Percentiles rank a stretch among this genome's conserved stretches.
phyloP scores from a whole-genome alignment of 139 green algal genomes.

The Tetradesmus lagerheimii region DNA sequence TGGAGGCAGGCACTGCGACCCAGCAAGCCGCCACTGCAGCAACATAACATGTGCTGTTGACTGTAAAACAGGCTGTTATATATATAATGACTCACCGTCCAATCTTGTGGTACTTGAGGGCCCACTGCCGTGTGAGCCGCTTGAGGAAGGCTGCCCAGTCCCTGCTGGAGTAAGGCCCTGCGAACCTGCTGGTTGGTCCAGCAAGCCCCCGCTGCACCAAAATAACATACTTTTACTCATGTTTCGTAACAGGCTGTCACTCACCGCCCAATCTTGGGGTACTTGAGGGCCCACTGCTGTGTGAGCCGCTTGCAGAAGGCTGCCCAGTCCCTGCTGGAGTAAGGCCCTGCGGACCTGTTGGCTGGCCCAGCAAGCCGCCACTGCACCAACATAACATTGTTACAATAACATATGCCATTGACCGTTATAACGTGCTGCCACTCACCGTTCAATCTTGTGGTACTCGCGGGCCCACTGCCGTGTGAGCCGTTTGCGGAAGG shows the following conservation, averaged over 20 bases:
- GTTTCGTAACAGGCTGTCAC: background rate
- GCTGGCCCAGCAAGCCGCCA: no score
- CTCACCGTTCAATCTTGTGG: conserved; percentile 53
- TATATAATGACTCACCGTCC: conserved; percentile 12
- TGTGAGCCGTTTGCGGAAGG: no score
- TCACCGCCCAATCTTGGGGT: conserved; percentile 47
- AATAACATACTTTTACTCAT: background rate
- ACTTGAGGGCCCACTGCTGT: background rate
- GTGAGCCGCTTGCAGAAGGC: conserved; percentile 34
- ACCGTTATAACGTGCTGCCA: no score
- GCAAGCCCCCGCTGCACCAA: background rate
- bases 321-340: conserved; percentile 43
- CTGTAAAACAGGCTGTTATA: no score
- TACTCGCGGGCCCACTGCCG: conserved; percentile 53
- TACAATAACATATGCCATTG: no score
- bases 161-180: no score
- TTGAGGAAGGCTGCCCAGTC: conserved; percentile 45
- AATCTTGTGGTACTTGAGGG: conserved; percentile 53
- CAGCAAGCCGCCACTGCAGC: background rate
- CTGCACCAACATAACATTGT: background rate
- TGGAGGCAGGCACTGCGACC: no score
- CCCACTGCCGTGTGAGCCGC: conserved; percentile 42
- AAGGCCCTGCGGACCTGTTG: no score
- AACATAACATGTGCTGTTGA: background rate
- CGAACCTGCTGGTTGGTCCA: no score